These are phyloP conservation scores for Hypoxylon rubiginosum DNA, from an alignment of 2,329 filamentous ascomycete genomes.

Conservation along the genomic window DNA sequence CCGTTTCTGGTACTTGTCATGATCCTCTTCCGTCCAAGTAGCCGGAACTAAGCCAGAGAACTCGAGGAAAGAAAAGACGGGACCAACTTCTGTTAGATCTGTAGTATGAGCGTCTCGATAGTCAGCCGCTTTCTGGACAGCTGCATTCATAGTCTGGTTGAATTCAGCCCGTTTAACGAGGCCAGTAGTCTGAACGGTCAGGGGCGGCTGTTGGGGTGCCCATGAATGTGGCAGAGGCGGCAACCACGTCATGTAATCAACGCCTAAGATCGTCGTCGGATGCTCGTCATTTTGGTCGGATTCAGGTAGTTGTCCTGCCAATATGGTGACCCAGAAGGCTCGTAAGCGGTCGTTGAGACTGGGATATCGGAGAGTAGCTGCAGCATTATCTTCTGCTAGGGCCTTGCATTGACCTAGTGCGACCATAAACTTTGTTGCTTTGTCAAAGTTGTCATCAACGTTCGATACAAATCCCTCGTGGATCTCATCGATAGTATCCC, in stretches of 20 bases:
- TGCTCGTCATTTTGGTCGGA: not conserved
- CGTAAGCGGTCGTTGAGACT: not conserved
- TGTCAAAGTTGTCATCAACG: not conserved
- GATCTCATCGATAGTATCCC: conserved; percentile 1
- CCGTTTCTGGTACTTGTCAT: not conserved
- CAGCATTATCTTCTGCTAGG: not conserved
- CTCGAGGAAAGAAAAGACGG: not conserved
- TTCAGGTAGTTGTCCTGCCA: not conserved
- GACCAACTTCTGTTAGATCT: not conserved
- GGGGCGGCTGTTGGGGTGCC: not conserved
- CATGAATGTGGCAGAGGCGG: not conserved
- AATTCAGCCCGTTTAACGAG: not conserved
- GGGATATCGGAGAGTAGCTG: conserved; percentile 1
- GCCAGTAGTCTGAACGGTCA: not conserved
- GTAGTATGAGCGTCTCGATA: not conserved
- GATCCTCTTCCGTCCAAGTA: not conserved
- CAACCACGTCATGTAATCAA: not conserved
- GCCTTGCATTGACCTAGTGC: not conserved
- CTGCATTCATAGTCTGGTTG: not conserved
- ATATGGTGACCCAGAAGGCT: not conserved
- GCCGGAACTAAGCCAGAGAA: not conserved
- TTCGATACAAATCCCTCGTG: not conserved
- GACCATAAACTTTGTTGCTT: not conserved
- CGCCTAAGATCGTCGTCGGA: not conserved
- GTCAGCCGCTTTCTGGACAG: not conserved